Evolutionary conservation across 2,329 filamentous ascomycete genomes (phyloP).

Genomic region (Fusarium verrucosum): DNA sequence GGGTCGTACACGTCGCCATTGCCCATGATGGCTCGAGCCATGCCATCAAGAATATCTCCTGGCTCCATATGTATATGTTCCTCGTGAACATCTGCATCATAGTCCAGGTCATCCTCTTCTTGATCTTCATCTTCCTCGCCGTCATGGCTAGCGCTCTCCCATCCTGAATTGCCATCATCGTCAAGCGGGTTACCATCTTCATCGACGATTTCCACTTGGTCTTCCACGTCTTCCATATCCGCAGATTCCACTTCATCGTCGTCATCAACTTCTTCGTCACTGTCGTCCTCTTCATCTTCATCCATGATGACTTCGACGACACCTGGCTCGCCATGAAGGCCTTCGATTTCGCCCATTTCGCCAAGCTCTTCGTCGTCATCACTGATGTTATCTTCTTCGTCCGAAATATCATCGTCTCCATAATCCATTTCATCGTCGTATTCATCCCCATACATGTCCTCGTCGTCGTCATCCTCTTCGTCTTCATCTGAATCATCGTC

Average conservation of each 20-base stretch:
- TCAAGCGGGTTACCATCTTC: conserved; percentile 68
- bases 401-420: conserved; percentile 79
- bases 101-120: conserved; percentile 64
- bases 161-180: conserved; percentile 68
- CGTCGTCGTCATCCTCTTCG: conserved; percentile 78
- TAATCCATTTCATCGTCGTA: conserved; percentile 95
- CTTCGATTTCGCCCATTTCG: conserved; percentile 88
- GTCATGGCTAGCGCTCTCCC: conserved; percentile 66
- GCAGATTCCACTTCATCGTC: conserved; percentile 55
- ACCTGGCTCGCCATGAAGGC: conserved; percentile 68
- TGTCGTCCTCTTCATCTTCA: conserved; percentile 72
- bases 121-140: conserved; percentile 64
- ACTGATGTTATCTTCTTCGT: conserved; percentile 87
- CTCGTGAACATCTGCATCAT: conserved; percentile 65
- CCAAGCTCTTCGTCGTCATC: conserved; percentile 87
- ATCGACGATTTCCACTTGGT: conserved; percentile 67
- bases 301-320: conserved; percentile 84
- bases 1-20: conserved; percentile 62
- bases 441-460: conserved; percentile 93
- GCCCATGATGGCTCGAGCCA: conserved; percentile 65
- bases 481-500: conserved; percentile 83
- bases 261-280: conserved; percentile 64
- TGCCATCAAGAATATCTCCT: conserved; percentile 59
- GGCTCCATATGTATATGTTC: conserved; percentile 59
- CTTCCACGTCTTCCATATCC: conserved; percentile 63